Evolutionary conservation across 2,329 filamentous ascomycete genomes (phyloP).

Genomic region (Dryadomyces sulphureus): DNA sequence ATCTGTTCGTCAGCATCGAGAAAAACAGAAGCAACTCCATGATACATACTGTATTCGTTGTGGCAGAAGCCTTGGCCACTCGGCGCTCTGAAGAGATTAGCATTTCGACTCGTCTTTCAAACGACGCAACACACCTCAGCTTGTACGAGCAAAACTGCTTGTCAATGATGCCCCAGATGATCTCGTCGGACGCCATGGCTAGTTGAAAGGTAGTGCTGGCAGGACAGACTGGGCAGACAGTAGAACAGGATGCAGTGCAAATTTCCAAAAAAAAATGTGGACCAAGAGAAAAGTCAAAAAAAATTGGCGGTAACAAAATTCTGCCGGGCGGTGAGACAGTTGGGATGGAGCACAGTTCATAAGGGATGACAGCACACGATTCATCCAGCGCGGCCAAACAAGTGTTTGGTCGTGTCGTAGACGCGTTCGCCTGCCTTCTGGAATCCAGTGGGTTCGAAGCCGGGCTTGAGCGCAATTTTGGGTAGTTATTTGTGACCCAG

Average conservation of each 20-base stretch:
- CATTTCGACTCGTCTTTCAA: too few relatives aligned
- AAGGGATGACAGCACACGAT: too few relatives aligned
- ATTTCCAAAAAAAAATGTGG: slow-evolving; percentile 6
- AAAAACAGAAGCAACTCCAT: neutral
- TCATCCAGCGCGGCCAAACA: too few relatives aligned
- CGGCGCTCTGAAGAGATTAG: slow-evolving; percentile 26
- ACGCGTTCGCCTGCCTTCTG: too few relatives aligned
- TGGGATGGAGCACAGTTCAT: too few relatives aligned
- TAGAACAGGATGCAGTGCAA: neutral
- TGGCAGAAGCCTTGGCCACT: slow-evolving; percentile 89
- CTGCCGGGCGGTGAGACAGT: neutral
- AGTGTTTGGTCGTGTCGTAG: too few relatives aligned
- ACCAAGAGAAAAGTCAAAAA: neutral
- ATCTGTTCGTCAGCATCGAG: slow-evolving; percentile 6
- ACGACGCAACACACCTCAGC: slow-evolving; percentile 69
- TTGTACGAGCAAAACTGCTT: slow-evolving; percentile 93
- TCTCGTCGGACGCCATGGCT: slow-evolving; percentile 83
- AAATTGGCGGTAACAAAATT: neutral
- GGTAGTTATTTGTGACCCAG: too few relatives aligned
- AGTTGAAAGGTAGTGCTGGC: neutral
- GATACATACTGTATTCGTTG: slow-evolving; percentile 62
- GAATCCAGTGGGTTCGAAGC: too few relatives aligned
- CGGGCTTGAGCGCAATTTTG: too few relatives aligned
- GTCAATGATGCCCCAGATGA: slow-evolving; percentile 94
- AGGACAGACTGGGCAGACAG: neutral